phyloP scores from a whole-genome alignment of 257 asterid species.

The Salvia splendens region DNA sequence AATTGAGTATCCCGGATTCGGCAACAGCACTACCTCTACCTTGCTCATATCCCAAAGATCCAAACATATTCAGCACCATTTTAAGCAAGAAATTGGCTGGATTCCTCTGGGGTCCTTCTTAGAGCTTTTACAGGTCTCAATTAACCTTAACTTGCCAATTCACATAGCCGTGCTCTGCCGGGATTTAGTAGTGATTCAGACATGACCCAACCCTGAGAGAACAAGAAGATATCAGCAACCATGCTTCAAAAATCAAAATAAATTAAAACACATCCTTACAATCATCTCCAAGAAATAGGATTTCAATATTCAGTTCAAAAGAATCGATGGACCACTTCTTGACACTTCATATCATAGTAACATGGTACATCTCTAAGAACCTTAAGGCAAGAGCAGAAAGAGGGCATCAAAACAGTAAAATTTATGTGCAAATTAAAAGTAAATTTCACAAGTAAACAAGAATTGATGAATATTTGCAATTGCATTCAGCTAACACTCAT shows the following conservation, averaged over 20 bases:
- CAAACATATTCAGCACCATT: background rate
- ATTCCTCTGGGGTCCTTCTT: constrained; percentile 15
- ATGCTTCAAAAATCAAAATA: no score
- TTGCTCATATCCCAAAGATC: constrained; percentile 5
- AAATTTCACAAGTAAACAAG: background rate
- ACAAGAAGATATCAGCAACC: constrained; percentile 29
- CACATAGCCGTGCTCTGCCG: constrained; percentile 82
- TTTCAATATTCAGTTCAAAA: background rate
- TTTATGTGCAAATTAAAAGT: background rate
- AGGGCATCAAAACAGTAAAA: background rate
- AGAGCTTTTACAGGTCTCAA: constrained; percentile 17
- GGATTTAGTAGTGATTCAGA: constrained; percentile 92
- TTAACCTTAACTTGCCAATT: constrained; percentile 39
- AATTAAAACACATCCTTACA: no score
- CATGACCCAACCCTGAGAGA: constrained; percentile 94
- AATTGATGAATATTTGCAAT: background rate
- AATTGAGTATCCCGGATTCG: constrained; percentile 18
- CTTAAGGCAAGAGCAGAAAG: background rate
- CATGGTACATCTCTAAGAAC: background rate
- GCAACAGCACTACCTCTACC: background rate
- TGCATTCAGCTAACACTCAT: background rate
- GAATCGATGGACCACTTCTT: background rate
- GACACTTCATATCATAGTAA: background rate
- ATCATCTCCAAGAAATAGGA: no score
- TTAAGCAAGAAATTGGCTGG: constrained; percentile 17